These are phyloP conservation scores for Ascochyta viciae-villosae DNA, from an alignment of 2,329 filamentous ascomycete genomes.

Conservation along the genomic window DNA sequence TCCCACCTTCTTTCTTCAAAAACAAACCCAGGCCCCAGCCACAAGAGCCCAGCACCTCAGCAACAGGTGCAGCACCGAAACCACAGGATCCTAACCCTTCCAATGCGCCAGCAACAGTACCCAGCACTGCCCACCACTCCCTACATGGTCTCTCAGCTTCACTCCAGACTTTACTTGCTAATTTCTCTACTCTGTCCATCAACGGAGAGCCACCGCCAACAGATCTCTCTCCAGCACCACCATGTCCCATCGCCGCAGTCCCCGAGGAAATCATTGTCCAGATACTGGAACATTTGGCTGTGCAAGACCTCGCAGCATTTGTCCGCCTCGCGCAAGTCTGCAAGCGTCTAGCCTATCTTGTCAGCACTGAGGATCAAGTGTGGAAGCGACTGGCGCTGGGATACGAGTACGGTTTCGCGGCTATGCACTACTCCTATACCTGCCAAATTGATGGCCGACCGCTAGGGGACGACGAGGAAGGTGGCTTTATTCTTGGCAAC, in stretches of 20 bases:
- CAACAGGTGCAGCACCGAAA: slow-evolving; percentile 36
- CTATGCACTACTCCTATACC: slow-evolving; percentile 83
- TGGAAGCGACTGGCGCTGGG: slow-evolving; percentile 82
- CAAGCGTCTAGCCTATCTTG: slow-evolving; percentile 84
- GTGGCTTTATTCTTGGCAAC: slow-evolving; percentile 39
- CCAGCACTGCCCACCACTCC: slow-evolving; percentile 64
- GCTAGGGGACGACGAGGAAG: slow-evolving; percentile 45
- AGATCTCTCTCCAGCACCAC: slow-evolving; percentile 73
- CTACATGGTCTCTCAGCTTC: slow-evolving; percentile 63
- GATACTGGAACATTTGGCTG: slow-evolving; percentile 75
- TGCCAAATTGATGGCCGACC: slow-evolving; percentile 63
- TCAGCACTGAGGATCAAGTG: slow-evolving; percentile 81
- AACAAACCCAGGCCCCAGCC: slow-evolving; percentile 27
- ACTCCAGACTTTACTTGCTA: slow-evolving; percentile 73
- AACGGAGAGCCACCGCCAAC: slow-evolving; percentile 70
- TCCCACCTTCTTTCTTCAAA: slow-evolving; percentile 67
- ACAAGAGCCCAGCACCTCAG: slow-evolving; percentile 15
- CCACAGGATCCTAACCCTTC: slow-evolving; percentile 56
- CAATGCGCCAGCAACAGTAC: slow-evolving; percentile 60
- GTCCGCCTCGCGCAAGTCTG: slow-evolving; percentile 80
- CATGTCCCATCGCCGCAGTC: slow-evolving; percentile 79
- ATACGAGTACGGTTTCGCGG: slow-evolving; percentile 75
- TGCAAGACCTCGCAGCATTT: slow-evolving; percentile 78
- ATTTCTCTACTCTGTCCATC: slow-evolving; percentile 76
- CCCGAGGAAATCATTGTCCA: slow-evolving; percentile 87